Conservation (phyloP, 345 rosid genomes). For the Sonneratia caseolaris region DNA sequence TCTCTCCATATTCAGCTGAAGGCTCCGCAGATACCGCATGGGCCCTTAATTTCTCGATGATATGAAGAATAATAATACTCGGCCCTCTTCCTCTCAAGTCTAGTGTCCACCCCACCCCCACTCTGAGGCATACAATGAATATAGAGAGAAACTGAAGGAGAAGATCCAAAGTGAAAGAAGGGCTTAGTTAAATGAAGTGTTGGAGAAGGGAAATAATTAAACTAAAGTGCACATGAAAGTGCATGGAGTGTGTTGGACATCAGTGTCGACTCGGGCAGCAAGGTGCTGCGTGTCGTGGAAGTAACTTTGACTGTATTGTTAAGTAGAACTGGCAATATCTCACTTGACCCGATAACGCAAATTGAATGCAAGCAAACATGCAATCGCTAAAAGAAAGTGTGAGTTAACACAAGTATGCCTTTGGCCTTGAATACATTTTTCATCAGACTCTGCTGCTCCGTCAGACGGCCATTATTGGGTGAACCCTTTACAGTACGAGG, state of each 20-base stretch:
- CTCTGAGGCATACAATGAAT: neutral
- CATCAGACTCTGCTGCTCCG: too few relatives aligned
- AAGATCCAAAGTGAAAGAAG: neutral
- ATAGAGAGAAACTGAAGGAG: neutral
- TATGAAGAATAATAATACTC: conserved; percentile 1
- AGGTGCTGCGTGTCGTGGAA: conserved; percentile 3
- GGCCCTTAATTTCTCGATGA: neutral
- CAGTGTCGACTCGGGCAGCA: conserved; percentile 16
- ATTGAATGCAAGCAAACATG: too few relatives aligned
- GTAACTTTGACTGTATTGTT: too few relatives aligned
- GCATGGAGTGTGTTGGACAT: conserved; percentile 13
- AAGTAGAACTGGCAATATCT: too few relatives aligned
- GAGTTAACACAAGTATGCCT: too few relatives aligned
- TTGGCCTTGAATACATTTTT: too few relatives aligned
- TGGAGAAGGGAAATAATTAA: neutral
- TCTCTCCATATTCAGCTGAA: conserved; percentile 26
- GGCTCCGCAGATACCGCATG: neutral
- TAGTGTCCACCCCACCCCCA: too few relatives aligned
- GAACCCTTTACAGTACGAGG: too few relatives aligned
- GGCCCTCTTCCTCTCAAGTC: neutral
- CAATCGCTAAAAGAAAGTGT: too few relatives aligned
- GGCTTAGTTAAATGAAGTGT: neutral
- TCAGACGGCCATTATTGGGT: too few relatives aligned
- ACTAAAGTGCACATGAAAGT: conserved; percentile 8
- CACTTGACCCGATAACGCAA: too few relatives aligned